Conservation (phyloP, 2,329 filamentous ascomycete species). For the Cyclaneusma minus region DNA sequence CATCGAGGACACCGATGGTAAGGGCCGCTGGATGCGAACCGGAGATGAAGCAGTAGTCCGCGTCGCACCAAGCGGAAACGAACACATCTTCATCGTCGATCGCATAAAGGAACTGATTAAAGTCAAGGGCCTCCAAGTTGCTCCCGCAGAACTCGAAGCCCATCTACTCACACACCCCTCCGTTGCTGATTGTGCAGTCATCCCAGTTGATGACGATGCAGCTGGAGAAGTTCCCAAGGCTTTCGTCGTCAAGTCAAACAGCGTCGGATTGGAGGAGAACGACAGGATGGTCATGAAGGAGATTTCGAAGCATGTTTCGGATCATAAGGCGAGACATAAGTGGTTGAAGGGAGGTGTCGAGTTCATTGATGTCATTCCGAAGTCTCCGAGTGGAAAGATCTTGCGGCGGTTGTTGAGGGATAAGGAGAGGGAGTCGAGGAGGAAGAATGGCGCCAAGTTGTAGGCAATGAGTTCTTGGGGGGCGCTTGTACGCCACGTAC, state of each 20-base stretch:
- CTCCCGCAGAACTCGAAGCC: slow-evolving; percentile 69
- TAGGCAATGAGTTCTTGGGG: too few relatives aligned
- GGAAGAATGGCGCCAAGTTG: slow-evolving; percentile 49
- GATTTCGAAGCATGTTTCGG: slow-evolving; percentile 43
- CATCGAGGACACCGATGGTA: slow-evolving; percentile 42
- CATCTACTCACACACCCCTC: slow-evolving; percentile 59
- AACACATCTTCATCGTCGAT: slow-evolving; percentile 77
- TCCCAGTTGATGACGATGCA: slow-evolving; percentile 48
- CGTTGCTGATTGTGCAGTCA: slow-evolving; percentile 68
- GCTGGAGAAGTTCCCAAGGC: slow-evolving; percentile 53
- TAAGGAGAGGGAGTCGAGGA: slow-evolving; percentile 53
- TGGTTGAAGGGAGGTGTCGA: slow-evolving; percentile 47
- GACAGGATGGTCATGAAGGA: slow-evolving; percentile 32
- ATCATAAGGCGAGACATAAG: slow-evolving; percentile 54
- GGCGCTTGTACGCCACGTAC: too few relatives aligned
- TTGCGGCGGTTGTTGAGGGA: slow-evolving; percentile 55
- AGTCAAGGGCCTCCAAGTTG: slow-evolving; percentile 72
- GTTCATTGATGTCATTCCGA: slow-evolving; percentile 53
- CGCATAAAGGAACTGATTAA: slow-evolving; percentile 68
- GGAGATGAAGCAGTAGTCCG: slow-evolving; percentile 70
- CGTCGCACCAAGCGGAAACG: slow-evolving; percentile 46
- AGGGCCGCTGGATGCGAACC: slow-evolving; percentile 61
- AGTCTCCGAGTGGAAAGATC: slow-evolving; percentile 63
- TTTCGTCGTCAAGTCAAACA: slow-evolving; percentile 42
- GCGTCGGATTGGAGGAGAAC: slow-evolving; percentile 34